phyloP scores from a whole-genome alignment of 768 basidiomycete species.

The Astraeus odoratus region DNA sequence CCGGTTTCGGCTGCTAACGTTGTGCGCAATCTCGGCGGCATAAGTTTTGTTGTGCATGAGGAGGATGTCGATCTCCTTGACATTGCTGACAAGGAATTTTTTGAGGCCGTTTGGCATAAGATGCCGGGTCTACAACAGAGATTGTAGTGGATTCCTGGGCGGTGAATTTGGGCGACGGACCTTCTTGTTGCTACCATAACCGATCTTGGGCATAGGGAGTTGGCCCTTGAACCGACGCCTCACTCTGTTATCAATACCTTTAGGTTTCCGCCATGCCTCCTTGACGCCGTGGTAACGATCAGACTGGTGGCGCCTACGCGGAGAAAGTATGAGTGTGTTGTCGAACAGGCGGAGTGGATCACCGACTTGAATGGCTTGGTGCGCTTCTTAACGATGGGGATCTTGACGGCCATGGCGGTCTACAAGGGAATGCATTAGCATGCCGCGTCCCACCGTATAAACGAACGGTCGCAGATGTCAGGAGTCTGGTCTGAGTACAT shows the following conservation, averaged over 20 bases:
- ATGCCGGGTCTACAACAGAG: conserved; percentile 67
- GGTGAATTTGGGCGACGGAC: conserved; percentile 35
- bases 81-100: conserved; percentile 92
- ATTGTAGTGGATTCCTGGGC: conserved; percentile 3
- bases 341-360: conserved; percentile 2
- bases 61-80: conserved; percentile 88
- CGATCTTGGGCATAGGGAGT: conserved; percentile 88
- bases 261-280: conserved; percentile 99
- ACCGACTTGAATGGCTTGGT: conserved; percentile 94
- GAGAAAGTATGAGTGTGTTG: conserved; percentile 8
- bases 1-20: conserved; percentile 93
- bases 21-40: conserved; percentile 95
- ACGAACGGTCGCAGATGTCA: background rate
- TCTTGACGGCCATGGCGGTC: conserved; percentile 41
- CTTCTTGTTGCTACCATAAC: conserved; percentile 79
- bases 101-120: conserved; percentile 93
- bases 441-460: background rate
- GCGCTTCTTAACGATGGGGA: conserved; percentile 91
- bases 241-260: conserved; percentile 99
- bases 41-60: conserved; percentile 98
- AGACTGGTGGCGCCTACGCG: conserved; percentile 87
- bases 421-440: conserved; percentile 16
- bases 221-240: conserved; percentile 94
- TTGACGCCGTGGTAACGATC: conserved; percentile 96
- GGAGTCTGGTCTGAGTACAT: conserved; percentile 10